phyloP scores from a whole-genome alignment of 1,139 yeast genomes.

The Suhomyces coccinellae region DNA sequence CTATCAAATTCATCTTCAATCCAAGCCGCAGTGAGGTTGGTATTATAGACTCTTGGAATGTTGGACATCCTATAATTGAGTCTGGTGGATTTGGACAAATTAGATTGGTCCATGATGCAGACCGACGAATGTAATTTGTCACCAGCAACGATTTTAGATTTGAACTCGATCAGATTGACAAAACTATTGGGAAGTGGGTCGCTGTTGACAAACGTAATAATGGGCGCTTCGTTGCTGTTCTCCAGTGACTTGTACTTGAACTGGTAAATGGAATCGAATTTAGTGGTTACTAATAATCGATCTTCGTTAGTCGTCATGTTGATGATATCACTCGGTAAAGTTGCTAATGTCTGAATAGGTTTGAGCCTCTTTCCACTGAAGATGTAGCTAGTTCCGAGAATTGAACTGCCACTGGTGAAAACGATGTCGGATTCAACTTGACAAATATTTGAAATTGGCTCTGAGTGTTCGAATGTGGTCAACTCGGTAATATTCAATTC shows the following conservation, averaged over 20 bases:
- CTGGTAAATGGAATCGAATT: slow-evolving; percentile 40
- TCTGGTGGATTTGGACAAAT: slow-evolving; percentile 7
- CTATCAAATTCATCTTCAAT: slow-evolving; percentile 9
- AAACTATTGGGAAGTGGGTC: slow-evolving; percentile 42
- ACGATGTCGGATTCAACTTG: slow-evolving; percentile 39
- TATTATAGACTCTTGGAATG: slow-evolving; percentile 43
- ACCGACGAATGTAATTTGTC: slow-evolving; percentile 46
- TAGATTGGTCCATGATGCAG: slow-evolving; percentile 24
- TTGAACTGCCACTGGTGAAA: slow-evolving; percentile 33
- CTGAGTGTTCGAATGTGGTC: slow-evolving; percentile 35
- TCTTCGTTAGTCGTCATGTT: slow-evolving; percentile 27
- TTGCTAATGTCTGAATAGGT: slow-evolving; percentile 26
- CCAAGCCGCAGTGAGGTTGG: slow-evolving; percentile 40
- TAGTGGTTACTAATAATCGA: slow-evolving; percentile 34
- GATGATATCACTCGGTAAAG: slow-evolving; percentile 41
- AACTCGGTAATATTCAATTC: slow-evolving; percentile 34
- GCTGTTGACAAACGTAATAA: slow-evolving; percentile 20
- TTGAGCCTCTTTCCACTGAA: slow-evolving; percentile 38
- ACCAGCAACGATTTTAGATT: slow-evolving; percentile 33
- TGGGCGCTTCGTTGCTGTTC: slow-evolving; percentile 5
- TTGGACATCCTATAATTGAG: slow-evolving; percentile 31
- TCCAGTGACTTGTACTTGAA: slow-evolving; percentile 19
- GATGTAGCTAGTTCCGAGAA: slow-evolving; percentile 43
- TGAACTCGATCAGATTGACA: slow-evolving; percentile 37
- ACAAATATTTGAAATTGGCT: slow-evolving; percentile 38